Conservation (phyloP, 371 early-diverging fungal species). For the Lichtheimia ornata region DNA sequence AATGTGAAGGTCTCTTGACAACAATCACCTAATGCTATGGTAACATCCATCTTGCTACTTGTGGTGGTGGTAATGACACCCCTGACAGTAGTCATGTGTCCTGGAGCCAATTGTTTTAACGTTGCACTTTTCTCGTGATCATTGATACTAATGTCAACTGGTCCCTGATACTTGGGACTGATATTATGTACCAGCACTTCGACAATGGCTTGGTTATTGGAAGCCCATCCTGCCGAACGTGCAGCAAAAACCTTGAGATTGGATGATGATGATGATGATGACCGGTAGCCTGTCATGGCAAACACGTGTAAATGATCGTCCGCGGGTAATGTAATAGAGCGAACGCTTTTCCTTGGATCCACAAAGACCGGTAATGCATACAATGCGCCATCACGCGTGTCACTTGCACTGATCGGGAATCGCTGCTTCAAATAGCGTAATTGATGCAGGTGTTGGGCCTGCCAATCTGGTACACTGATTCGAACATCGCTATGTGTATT, state of each 20-base stretch:
- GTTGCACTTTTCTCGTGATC: no score
- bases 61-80: no score
- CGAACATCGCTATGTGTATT: constrained; percentile 16
- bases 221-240: no score
- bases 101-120: no score
- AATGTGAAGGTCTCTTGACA: not conserved
- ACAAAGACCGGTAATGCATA: constrained; percentile 22
- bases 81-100: no score
- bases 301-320: constrained; percentile 10
- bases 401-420: constrained; percentile 8
- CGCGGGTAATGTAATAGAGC: constrained; percentile 17
- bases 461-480: constrained; percentile 38
- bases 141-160: no score
- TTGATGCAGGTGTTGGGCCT: constrained; percentile 17
- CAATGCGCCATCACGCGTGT: constrained; percentile 11
- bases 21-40: no score
- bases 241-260: no score
- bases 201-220: not conserved
- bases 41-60: no score
- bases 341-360: constrained; percentile 20
- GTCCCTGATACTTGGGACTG: not conserved
- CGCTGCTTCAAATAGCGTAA: not conserved
- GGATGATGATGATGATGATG: no score
- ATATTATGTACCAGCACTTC: not conserved
- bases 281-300: constrained; percentile 11